Evolutionary conservation across 257 asterid species (phyloP).

Genomic region (Rhazya stricta): DNA sequence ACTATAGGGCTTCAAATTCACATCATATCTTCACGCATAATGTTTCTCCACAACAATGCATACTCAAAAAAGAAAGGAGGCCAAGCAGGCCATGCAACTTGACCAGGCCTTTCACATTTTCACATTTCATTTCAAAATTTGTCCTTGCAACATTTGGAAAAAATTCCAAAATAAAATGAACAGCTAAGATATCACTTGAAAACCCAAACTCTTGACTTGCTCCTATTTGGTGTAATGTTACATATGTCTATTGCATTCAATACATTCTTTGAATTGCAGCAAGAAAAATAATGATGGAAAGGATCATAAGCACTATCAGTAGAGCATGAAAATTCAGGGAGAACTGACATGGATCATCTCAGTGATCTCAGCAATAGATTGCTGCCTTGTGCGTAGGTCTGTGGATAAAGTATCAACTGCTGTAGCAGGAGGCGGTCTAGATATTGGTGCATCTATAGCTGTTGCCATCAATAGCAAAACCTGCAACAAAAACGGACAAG

Average conservation of each 20-base stretch:
- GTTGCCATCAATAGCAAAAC: slow-evolving; percentile 96
- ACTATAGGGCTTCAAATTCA: not conserved
- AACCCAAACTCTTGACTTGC: too few species aligned
- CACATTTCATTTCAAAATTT: not conserved
- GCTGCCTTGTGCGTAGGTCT: slow-evolving; percentile 85
- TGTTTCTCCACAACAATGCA: not conserved
- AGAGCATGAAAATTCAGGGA: slow-evolving; percentile 4
- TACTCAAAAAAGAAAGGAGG: not conserved
- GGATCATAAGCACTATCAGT: not conserved
- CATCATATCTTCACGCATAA: not conserved
- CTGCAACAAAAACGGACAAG: slow-evolving; percentile 31
- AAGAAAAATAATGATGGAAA: not conserved
- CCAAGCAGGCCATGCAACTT: too few species aligned
- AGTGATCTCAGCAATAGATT: slow-evolving; percentile 82
- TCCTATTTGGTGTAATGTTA: not conserved
- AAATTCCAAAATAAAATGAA: not conserved
- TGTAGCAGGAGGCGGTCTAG: slow-evolving; percentile 40
- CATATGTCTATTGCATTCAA: not conserved
- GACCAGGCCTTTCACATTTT: not conserved
- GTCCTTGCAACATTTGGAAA: not conserved
- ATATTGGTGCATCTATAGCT: slow-evolving; percentile 60
- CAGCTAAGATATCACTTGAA: not conserved
- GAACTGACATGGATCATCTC: slow-evolving; percentile 95
- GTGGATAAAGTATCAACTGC: slow-evolving; percentile 37
- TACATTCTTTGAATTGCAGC: not conserved